Evolutionary conservation across 345 rosid species (phyloP).

Genomic region (Microcos paniculata): DNA sequence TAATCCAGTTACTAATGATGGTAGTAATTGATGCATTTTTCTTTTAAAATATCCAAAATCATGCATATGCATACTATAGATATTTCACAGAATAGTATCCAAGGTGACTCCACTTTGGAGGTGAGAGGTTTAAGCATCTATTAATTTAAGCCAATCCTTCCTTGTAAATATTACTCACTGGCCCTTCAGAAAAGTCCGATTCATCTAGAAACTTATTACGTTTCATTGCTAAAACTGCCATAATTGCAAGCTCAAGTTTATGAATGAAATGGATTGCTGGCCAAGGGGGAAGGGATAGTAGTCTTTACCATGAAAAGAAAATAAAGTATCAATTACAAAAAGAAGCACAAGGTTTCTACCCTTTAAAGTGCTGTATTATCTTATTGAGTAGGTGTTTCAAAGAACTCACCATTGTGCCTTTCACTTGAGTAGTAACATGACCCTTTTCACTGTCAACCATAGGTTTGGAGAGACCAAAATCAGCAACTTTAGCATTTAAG

Average conservation of each 20-base stretch:
- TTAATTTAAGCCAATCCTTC: neutral
- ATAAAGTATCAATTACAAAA: neutral
- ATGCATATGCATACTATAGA: no score
- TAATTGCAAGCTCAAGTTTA: no score
- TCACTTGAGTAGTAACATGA: slow-evolving; percentile 90
- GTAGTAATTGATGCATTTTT: neutral
- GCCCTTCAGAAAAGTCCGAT: neutral
- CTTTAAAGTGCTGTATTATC: neutral
- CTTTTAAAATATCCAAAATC: no score
- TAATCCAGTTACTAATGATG: neutral
- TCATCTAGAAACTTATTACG: no score
- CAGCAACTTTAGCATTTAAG: slow-evolving; percentile 82
- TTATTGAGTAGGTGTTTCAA: neutral
- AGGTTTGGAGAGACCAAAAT: slow-evolving; percentile 89
- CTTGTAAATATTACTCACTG: neutral
- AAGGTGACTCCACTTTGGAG: no score
- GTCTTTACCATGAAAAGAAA: neutral
- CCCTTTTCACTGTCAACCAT: slow-evolving; percentile 56
- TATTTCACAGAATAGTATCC: no score
- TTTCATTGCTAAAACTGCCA: no score
- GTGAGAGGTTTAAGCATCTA: no score
- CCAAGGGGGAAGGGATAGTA: neutral
- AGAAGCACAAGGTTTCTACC: no score
- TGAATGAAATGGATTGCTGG: neutral
- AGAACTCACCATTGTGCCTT: slow-evolving; percentile 88